phyloP scores from a whole-genome alignment of 2,329 filamentous ascomycete species.

The Sporothrix brasiliensis region DNA sequence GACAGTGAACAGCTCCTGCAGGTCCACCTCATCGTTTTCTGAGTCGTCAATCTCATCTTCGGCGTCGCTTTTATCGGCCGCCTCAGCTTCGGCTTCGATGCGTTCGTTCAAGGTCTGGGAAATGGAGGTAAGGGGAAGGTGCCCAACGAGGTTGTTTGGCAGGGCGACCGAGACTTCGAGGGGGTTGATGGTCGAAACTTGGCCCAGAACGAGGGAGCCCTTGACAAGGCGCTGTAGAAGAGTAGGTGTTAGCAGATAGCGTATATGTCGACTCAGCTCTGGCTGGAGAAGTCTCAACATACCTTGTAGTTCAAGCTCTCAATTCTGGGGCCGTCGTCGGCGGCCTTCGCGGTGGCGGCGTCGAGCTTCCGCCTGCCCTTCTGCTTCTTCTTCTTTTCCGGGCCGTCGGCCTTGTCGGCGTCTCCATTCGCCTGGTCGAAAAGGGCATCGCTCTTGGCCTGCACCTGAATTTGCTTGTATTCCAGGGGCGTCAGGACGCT shows the following conservation, averaged over 20 bases:
- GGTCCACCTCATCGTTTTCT: conserved; percentile 63
- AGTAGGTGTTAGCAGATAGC: conserved; percentile 15
- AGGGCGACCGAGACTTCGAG: conserved; percentile 80
- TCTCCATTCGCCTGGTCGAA: conserved; percentile 73
- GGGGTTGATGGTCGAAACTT: conserved; percentile 77
- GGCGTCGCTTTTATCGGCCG: conserved; percentile 48
- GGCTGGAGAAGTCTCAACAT: conserved; percentile 39
- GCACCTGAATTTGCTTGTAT: conserved; percentile 92
- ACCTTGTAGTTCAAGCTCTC: conserved; percentile 91
- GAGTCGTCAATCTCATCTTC: conserved; percentile 12
- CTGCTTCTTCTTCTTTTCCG: conserved; percentile 57
- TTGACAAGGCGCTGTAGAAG: conserved; percentile 70
- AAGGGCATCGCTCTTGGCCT: conserved; percentile 87
- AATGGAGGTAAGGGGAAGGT: conserved; percentile 88
- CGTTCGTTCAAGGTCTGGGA: conserved; percentile 77
- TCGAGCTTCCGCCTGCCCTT: conserved; percentile 57
- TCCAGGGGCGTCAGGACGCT: conserved; percentile 90
- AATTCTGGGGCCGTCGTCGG: conserved; percentile 67
- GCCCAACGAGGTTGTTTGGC: conserved; percentile 90
- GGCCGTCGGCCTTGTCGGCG: conserved; percentile 49
- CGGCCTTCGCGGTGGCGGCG: conserved; percentile 54
- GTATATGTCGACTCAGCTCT: not conserved
- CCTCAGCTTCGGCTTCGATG: conserved; percentile 61
- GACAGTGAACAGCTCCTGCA: conserved; percentile 73
- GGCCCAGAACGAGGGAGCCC: conserved; percentile 85